Conservation (phyloP, 2,329 filamentous ascomycete genomes). For the Myrmaecium sp. region DNA sequence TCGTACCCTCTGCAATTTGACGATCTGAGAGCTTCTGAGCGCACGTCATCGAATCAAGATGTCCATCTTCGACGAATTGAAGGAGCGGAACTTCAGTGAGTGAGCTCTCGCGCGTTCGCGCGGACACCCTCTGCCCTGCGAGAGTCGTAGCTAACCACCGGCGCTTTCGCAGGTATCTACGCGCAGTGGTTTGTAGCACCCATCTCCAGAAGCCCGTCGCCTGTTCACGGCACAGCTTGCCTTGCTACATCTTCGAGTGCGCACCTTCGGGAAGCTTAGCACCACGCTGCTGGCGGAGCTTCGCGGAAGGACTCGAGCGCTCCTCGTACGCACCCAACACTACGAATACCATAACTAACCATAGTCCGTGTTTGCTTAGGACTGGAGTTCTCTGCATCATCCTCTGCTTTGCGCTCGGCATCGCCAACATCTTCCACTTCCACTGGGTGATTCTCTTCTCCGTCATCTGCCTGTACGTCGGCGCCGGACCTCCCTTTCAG, state of each 20-base stretch:
- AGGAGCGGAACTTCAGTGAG: slow-evolving; percentile 50
- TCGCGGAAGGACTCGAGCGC: background rate
- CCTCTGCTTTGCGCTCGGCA: slow-evolving; percentile 49
- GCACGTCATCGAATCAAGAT: slow-evolving; percentile 17
- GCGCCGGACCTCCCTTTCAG: background rate
- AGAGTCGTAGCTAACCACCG: slow-evolving; percentile 15
- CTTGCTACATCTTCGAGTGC: background rate
- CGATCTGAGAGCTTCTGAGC: background rate
- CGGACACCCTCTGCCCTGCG: slow-evolving; percentile 5
- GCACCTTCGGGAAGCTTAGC: background rate
- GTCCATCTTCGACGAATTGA: slow-evolving; percentile 46
- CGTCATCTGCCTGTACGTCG: slow-evolving; percentile 31
- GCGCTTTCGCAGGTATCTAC: slow-evolving; percentile 39
- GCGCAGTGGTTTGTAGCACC: slow-evolving; percentile 43
- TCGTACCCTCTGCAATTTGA: no score
- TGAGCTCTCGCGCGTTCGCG: slow-evolving; percentile 5
- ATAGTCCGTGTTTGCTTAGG: slow-evolving; percentile 22
- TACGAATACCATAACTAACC: no score
- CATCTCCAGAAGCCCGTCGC: background rate
- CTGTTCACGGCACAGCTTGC: background rate
- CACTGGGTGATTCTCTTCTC: slow-evolving; percentile 42
- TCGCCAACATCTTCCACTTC: slow-evolving; percentile 51
- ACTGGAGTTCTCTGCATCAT: slow-evolving; percentile 44
- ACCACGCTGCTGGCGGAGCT: no score
- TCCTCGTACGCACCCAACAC: no score